These are phyloP conservation scores for Xylariales sp. DNA, from an alignment of 2,329 filamentous ascomycete species.

Conservation along the genomic window DNA sequence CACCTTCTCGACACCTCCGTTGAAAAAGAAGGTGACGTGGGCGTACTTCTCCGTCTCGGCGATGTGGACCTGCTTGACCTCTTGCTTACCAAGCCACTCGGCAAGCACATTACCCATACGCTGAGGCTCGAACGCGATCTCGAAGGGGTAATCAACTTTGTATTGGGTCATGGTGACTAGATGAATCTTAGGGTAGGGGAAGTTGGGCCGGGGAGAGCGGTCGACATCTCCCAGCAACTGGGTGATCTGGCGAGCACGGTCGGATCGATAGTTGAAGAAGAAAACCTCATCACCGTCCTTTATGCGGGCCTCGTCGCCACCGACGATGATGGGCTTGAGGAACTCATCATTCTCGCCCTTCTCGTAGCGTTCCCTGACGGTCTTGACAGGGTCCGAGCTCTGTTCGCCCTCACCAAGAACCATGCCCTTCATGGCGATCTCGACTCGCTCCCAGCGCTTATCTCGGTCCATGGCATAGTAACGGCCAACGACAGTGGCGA, in stretches of 20 bases:
- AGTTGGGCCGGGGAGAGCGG: conserved; percentile 88
- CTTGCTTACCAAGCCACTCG: conserved; percentile 93
- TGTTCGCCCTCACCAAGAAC: conserved; percentile 88
- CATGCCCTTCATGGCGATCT: conserved; percentile 88
- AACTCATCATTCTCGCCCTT: conserved; percentile 96
- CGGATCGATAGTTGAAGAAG: conserved; percentile 99
- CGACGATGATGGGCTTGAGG: conserved; percentile 95
- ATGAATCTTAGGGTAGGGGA: conserved; percentile 91
- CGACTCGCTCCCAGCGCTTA: conserved; percentile 97
- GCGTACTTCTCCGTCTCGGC: conserved; percentile 99
- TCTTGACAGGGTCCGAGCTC: conserved; percentile 84
- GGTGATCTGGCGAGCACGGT: conserved; percentile 95
- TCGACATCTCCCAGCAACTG: conserved; percentile 94
- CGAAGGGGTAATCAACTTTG: conserved; percentile 94
- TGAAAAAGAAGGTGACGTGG: conserved; percentile 99
- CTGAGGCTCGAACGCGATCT: conserved; percentile 92
- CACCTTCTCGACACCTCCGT: conserved; percentile 96
- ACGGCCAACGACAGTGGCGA: conserved; percentile 92
- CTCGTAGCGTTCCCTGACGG: conserved; percentile 88
- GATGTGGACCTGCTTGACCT: conserved; percentile 91
- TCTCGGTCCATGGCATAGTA: conserved; percentile 99
- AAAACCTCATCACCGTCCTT: conserved; percentile 94
- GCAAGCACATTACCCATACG: conserved; percentile 98
- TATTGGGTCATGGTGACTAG: conserved; percentile 99
- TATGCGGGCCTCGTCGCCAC: conserved; percentile 85